These are phyloP conservation scores for Tilletia setariae DNA, from an alignment of 1,284 basidiomycete genomes.

Conservation along the genomic window DNA sequence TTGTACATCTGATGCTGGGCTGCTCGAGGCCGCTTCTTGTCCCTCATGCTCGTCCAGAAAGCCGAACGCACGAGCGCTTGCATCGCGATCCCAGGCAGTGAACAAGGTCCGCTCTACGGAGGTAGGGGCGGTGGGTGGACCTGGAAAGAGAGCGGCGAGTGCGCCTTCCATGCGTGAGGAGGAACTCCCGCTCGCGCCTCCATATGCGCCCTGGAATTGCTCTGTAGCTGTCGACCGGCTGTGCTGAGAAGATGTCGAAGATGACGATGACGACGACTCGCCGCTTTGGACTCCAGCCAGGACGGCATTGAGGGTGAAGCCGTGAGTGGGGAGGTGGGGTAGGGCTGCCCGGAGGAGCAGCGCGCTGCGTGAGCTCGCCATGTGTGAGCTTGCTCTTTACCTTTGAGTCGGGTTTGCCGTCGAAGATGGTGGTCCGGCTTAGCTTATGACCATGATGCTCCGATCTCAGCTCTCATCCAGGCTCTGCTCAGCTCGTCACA, in stretches of 20 bases:
- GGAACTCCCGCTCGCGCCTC: constrained; percentile 1
- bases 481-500: too few species aligned
- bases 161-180: background rate
- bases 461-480: too few species aligned
- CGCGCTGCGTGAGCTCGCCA: constrained; percentile 2
- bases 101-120: background rate
- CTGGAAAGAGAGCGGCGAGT: background rate
- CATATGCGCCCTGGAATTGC: constrained; percentile 2
- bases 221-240: too few species aligned
- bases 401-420: too few species aligned
- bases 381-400: too few species aligned
- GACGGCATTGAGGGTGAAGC: constrained; percentile 9
- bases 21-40: background rate
- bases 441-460: too few species aligned
- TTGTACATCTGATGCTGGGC: background rate
- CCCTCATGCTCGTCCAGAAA: background rate
- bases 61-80: background rate
- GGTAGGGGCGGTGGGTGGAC: background rate
- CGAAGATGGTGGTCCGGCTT: too few species aligned
- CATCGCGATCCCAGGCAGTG: constrained; percentile 1
- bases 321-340: background rate
- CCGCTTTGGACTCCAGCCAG: background rate
- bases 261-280: too few species aligned
- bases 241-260: too few species aligned
- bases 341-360: background rate